These are phyloP conservation scores for Withania somnifera DNA, from an alignment of 305 asterid species.

Conservation along the genomic window DNA sequence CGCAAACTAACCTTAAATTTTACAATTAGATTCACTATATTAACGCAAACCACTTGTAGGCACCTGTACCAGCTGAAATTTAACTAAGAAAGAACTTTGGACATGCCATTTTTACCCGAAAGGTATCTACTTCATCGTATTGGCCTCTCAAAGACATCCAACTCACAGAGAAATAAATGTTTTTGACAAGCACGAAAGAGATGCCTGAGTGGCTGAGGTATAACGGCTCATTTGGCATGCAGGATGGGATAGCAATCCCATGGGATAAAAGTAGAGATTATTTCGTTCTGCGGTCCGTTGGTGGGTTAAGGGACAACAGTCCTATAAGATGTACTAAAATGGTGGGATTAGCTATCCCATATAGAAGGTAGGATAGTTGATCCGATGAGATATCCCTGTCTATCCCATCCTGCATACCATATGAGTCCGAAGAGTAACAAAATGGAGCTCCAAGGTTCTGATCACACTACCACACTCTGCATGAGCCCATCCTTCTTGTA, in stretches of 20 bases:
- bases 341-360: too few relatives aligned
- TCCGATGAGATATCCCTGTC: neutral
- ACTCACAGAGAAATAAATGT: neutral
- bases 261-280: too few relatives aligned
- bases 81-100: neutral
- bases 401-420: neutral
- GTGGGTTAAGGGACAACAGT: too few relatives aligned
- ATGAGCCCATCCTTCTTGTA: neutral
- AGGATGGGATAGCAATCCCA: too few relatives aligned
- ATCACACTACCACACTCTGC: neutral
- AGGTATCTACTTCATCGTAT: neutral
- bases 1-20: neutral
- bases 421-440: neutral
- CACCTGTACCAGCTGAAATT: neutral
- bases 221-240: neutral
- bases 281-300: too few relatives aligned
- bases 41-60: neutral
- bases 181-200: neutral
- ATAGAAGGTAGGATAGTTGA: neutral
- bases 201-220: neutral
- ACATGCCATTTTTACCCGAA: neutral
- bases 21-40: neutral
- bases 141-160: neutral
- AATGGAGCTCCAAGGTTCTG: neutral
- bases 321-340: too few relatives aligned